Evolutionary conservation across 78 protist genomes (phyloP).

Genomic region (Trichosphaerium sp.): DNA sequence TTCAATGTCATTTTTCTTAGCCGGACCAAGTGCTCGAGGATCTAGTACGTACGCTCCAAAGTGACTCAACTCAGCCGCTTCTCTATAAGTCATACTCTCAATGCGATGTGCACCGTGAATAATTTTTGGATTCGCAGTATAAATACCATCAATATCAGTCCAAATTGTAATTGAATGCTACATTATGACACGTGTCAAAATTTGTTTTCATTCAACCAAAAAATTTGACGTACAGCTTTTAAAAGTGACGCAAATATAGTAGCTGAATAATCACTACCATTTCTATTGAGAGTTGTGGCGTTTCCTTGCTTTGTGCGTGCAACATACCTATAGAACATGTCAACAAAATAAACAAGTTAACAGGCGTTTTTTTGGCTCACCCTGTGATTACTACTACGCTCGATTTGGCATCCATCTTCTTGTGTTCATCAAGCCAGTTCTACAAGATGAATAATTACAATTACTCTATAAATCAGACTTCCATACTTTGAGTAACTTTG

Average conservation of each 20-base stretch:
- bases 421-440: too few species aligned
- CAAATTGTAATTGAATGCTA: constrained; percentile 37
- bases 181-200: neutral
- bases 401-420: too few species aligned
- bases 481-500: too few species aligned
- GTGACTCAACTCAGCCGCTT: constrained; percentile 29
- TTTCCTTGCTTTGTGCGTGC: too few species aligned
- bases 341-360: too few species aligned
- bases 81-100: constrained; percentile 28
- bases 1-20: constrained; percentile 16
- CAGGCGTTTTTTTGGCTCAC: too few species aligned
- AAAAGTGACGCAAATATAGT: constrained; percentile 26
- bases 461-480: too few species aligned
- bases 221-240: neutral
- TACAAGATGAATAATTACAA: too few species aligned
- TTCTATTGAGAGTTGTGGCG: constrained; percentile 36
- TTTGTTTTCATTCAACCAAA: neutral
- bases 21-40: constrained; percentile 46
- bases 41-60: constrained; percentile 53
- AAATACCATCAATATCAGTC: constrained; percentile 62
- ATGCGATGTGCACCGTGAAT: constrained; percentile 29
- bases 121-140: constrained; percentile 35
- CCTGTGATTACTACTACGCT: too few species aligned
- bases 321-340: too few species aligned
- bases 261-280: constrained; percentile 53